These are phyloP conservation scores for Xanthoconium stramineum DNA, from an alignment of 768 basidiomycete species.

Conservation along the genomic window DNA sequence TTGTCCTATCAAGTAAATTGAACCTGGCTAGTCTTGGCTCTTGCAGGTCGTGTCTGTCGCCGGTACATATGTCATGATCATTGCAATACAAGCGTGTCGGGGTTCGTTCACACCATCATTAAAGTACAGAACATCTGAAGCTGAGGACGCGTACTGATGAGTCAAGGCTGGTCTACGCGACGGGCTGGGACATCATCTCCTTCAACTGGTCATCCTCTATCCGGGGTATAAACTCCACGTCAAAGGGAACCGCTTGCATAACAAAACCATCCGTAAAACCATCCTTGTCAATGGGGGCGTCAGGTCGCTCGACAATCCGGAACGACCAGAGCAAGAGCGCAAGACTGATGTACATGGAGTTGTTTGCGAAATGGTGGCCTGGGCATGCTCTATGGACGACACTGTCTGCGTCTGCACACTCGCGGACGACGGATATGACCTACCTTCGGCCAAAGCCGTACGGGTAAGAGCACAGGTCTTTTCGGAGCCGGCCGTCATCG, in stretches of 20 bases:
- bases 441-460: slow-evolving; percentile 51
- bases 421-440: neutral
- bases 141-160: too few species aligned
- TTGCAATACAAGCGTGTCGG: too few species aligned
- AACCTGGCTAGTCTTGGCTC: neutral
- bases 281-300: slow-evolving; percentile 51
- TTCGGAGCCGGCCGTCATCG: slow-evolving; percentile 39
- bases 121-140: neutral
- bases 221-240: slow-evolving; percentile 51
- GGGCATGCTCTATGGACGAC: slow-evolving; percentile 50
- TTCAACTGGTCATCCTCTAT: slow-evolving; percentile 13
- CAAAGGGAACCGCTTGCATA: slow-evolving; percentile 55
- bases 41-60: too few species aligned
- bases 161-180: too few species aligned
- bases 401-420: too few species aligned
- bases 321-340: slow-evolving; percentile 64
- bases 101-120: too few species aligned
- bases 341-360: slow-evolving; percentile 59
- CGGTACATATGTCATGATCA: too few species aligned
- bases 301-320: slow-evolving; percentile 44
- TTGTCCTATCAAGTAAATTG: neutral
- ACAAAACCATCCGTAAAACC: slow-evolving; percentile 56
- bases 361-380: slow-evolving; percentile 48
- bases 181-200: slow-evolving; percentile 5
- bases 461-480: slow-evolving; percentile 42